Base-by-base conservation (phyloP, 257 asterid species). In the Plectranthus barbatus region DNA sequence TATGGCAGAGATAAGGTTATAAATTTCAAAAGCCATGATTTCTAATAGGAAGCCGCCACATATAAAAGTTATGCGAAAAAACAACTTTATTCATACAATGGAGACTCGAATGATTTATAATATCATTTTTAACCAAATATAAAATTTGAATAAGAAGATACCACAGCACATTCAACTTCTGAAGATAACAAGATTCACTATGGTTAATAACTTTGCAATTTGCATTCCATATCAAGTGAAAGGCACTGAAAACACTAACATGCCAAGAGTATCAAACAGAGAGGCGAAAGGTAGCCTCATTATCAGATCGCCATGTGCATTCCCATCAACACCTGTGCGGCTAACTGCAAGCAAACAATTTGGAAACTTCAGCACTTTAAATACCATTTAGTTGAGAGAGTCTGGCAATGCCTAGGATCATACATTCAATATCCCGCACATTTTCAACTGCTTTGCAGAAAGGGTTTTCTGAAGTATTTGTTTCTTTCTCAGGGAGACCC, bases 231-330 rank as follows among this genome's bases (percentile, higher is more conserved):
- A 63, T 44, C 24, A 33, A 54, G 46, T 31, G 24, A 4, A 31
- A 4, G 36, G 36, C 36, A 31, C 36, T 26, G 64, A 36, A 62
- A 52, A 60, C 50, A 87, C 96, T 88, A 67, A 91, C 98, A 79
- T 73, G 83, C 95, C 88, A 69, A 88, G 93, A 44, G 83, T 79
- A 78, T 88, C 96, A 70, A 83, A 88, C n/a, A 91, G 86, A 76
- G 95, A 83, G 47, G 98, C 96, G 64, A 91, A 91, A 63, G 98
- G 88, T 64, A 91, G 64, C 77, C 91, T 88, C 75, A 79, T 87
- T 62, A 80, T 80, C 26, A 79, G 80, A 67, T 77, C 84, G 79
- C 51, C 73, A 29, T 71, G 87, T 37, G 73, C 87, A 68, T 83
- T 80, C 60, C 87, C 90, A 76, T 88, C 89, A 66, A 80, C 69